Percentiles rank a stretch among this genome's conserved stretches.
These are phyloP conservation scores for Moringa oleifera DNA, from an alignment of 345 rosid genomes.

Conservation along the genomic window DNA sequence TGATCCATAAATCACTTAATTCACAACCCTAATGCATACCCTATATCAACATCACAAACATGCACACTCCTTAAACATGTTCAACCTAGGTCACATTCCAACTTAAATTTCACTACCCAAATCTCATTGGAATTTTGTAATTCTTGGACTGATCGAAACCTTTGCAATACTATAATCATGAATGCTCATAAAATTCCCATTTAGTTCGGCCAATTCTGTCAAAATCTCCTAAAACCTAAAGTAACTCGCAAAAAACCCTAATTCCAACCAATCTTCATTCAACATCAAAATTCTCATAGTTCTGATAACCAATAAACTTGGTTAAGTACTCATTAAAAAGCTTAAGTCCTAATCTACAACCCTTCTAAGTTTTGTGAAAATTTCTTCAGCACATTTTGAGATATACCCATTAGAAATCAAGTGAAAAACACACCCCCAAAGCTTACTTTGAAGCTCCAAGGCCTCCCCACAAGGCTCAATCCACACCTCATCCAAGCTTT, in stretches of 20 bases:
- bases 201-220: too few species aligned
- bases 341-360: slow-evolving; percentile 26
- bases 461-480: slow-evolving; percentile 7
- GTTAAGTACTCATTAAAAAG: slow-evolving; percentile 25
- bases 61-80: not conserved
- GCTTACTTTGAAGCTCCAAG: not conserved
- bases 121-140: not conserved
- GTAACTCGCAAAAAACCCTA: slow-evolving; percentile 20
- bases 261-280: slow-evolving; percentile 29
- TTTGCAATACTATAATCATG: not conserved
- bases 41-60: too few species aligned
- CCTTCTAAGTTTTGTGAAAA: slow-evolving; percentile 15
- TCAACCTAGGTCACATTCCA: slow-evolving; percentile 1
- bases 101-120: not conserved
- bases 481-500: not conserved
- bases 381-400: slow-evolving; percentile 11
- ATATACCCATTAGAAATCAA: slow-evolving; percentile 20
- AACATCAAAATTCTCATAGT: slow-evolving; percentile 20
- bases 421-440: slow-evolving; percentile 45
- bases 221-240: slow-evolving; percentile 1
- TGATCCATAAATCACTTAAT: too few species aligned
- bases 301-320: not conserved
- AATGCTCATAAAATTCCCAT: not conserved
- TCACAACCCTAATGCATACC: too few species aligned
- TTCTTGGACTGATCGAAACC: slow-evolving; percentile 5